Evolutionary conservation across 202 grass and related monocot genomes (phyloP), one percentile per base, ranked within the genome.

Genomic region (Saccharum hybrid): DNA sequence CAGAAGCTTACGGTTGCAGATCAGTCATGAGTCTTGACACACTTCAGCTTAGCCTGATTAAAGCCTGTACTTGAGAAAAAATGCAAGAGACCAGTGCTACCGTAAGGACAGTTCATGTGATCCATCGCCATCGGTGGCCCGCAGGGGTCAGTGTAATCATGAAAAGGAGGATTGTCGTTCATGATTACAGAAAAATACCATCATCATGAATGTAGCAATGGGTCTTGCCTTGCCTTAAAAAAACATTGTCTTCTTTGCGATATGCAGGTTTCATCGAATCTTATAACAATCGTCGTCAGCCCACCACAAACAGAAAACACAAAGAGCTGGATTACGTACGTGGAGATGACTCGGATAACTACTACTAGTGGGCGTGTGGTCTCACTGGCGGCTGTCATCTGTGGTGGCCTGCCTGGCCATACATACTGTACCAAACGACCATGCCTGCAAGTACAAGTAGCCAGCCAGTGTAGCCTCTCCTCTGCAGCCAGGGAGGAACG

Each of bases 311-410:
- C n/a, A 22, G 54, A 59, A 59, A 59, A 4, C 51, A 23, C 12
- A 10, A 6, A 30, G 3, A 18, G 30, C 46, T 16, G 18, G 16
- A 36, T 73, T 36, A 74, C 5, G 26, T 33, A 19, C 71, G 18
- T 57, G 72, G 49, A 39, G 51, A 23, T 39, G 72, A 75, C 31
- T 75, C 72, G 18, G 72, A 59, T 14, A 22, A 7, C 49, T 13
- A 22, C 51, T 59, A 7, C 31, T 13, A 22, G 72, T 59, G 72
- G 51, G 72, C 72, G 18, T 39, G 18, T 7, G 48, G 71, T 5
- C 19, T 57, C 52, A 3, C 52, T 21, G 52, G 51, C 16, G 5
- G 48, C 18, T 9, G n/a, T 23, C 14, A 8, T 36, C 45, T 52
- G 42, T 49, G 13, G 70, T 15, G 14, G 12, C 18, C 45, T 51